Evolutionary conservation across 495 filamentous ascomycete species (phyloP), one percentile per base, ranked within the genome.

Genomic region (Neurospora terricola): DNA sequence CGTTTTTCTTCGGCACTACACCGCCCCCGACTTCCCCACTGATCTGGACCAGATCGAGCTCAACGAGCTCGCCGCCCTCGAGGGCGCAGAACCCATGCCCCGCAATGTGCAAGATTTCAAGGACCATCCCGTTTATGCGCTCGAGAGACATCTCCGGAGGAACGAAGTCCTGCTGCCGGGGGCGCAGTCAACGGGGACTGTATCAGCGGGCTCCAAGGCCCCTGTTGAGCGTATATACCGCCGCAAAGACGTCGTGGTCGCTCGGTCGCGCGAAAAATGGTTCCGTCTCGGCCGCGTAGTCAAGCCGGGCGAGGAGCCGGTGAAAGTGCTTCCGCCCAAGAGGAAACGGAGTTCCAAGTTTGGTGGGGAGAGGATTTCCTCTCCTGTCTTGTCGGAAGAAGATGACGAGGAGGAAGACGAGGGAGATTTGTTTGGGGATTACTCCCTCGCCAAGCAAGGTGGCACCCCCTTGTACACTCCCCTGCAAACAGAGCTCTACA

Each of bases 31-130:
- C 4, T 66, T 66, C 1, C 72, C 69, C 30, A 83, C 87, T 59
- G 91, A 94, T 75, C 84, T 93, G 3, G 93, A 97, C 76, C 90
- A 93, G 80, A 87, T 96, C 34, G 96, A 99, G 78, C 85, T 91
- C 38, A 89, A 85, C 11, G 94, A 97, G 76, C 82, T 99, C 5
- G 85, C 88, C 0, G 86, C 87, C 8, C 88, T 87, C 73, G 90
- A 93, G 72, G 88, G 90, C 0, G 83, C 86, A 12, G 96, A 99
- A 77, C 91, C 92, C 5, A 94, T 99, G 90, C 96, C 96, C 6
- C 88, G 89, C 62, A 97, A 94, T 75, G 88, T 98, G 21, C 88
- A 90, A 62, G 95, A 98, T 77, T 96, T 98, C 82, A 97, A 97
- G 78, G 90, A 92, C 76, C 96, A 99, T 81, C 96, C 96, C 0